Evolutionary conservation across 148 eudicot genomes (phyloP), one percentile per base, ranked within the genome.

Genomic region (Vaccinium corymbosum): DNA sequence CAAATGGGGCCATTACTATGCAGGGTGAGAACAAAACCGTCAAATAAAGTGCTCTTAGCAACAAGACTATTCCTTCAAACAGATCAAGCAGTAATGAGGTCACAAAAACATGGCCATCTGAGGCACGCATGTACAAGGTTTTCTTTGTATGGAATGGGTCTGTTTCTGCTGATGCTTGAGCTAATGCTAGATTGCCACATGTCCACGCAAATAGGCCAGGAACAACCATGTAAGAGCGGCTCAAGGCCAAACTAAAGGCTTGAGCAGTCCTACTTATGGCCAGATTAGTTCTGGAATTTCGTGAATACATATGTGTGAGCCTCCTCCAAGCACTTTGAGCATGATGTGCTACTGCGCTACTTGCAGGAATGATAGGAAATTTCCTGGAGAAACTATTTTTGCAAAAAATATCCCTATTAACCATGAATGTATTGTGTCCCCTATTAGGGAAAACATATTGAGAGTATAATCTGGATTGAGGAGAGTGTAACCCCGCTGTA

Each of bases 1-100:
- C 95, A 87, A 97, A 94, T 76, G 98, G 99, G 66, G 95, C 95
- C 93, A 93, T 91, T 59, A 89, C 93, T 78, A 94, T 84, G 89
- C 94, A 88, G 49, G 99, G 99, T 48, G 98, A 89, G 86, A 97
- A 97, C 80, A 97, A 86, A 68, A 97, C 80, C 29, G 91, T 88
- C 86, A 97, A 88, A 86, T 88, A 91, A 51, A 92, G 19, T 27
- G 94, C 93, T 92, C 99, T 92, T 17, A 94, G 80, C 85, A 94
- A 81, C 90, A 94, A 89, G 79, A 92, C 55, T 52, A 93, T 19
- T 84, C 89, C 87, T 88, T 94, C 97, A 49, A 91, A 86, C n/a
- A 87, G 55, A 35, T 92, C 90, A 66, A 87, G 78, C 8, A 93
- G 52, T 81, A 94, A 74, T 78, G 90, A 85, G 76, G 85, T 88